Evolutionary conservation across 441 rosid species (phyloP).

Genomic region (Brassica balearica): DNA sequence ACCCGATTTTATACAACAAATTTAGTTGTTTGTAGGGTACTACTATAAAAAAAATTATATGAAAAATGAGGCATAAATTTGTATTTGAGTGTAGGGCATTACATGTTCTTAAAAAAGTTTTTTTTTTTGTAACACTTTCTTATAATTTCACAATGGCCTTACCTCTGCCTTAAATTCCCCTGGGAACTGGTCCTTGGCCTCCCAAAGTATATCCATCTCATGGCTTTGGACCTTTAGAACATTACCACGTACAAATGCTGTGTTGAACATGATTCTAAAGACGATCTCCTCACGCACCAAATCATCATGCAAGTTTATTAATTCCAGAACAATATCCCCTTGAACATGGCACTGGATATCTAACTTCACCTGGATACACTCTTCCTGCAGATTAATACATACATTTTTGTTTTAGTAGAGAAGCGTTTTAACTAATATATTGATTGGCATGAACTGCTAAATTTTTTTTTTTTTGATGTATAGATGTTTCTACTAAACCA

Average conservation of each 20-base stretch:
- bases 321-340: constrained; percentile 96
- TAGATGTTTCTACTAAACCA: neutral
- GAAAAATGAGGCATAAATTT: no score
- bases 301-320: constrained; percentile 79
- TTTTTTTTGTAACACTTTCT: no score
- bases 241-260: constrained; percentile 83
- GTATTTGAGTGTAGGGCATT: no score
- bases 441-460: neutral
- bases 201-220: constrained; percentile 85
- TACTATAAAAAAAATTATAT: no score
- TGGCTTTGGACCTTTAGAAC: constrained; percentile 71
- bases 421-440: neutral
- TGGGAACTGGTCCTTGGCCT: constrained; percentile 62
- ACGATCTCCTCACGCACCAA: constrained; percentile 72
- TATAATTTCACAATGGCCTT: constrained; percentile 37
- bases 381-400: constrained; percentile 61
- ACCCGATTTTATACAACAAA: no score
- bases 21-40: no score
- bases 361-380: constrained; percentile 73
- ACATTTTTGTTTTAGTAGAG: neutral
- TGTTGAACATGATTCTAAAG: constrained; percentile 87
- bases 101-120: no score
- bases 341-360: constrained; percentile 81
- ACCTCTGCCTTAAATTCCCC: constrained; percentile 83
- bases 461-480: neutral